These are phyloP conservation scores for Cajanus cajan DNA, from an alignment of 306 rosid species.

Conservation along the genomic window DNA sequence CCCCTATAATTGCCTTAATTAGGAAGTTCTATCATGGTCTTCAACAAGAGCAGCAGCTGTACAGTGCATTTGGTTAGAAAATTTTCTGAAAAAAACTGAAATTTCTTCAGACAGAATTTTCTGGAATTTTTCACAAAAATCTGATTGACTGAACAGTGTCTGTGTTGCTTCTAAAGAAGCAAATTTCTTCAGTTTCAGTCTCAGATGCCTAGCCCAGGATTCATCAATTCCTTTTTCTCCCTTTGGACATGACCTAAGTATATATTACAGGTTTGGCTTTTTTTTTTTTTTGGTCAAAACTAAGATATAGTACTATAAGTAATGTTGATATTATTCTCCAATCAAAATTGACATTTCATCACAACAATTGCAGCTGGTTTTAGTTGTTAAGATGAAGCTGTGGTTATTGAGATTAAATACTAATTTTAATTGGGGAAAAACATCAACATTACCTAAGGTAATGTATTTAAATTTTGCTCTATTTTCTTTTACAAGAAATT, in stretches of 20 bases:
- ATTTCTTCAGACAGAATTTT: background rate
- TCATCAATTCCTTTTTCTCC: background rate
- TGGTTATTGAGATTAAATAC: background rate
- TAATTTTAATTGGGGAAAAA: background rate
- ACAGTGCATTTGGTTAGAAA: background rate
- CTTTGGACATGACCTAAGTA: background rate
- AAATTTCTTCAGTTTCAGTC: background rate
- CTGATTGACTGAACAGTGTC: background rate
- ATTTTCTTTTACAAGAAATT: background rate
- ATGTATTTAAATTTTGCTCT: background rate
- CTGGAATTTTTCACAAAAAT: background rate
- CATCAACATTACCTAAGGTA: background rate
- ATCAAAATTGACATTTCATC: background rate
- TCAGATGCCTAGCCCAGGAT: background rate
- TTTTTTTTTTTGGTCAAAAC: background rate
- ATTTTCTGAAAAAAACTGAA: background rate
- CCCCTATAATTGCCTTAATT: background rate
- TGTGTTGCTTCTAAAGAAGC: slow-evolving; percentile 1
- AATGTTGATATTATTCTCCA: background rate
- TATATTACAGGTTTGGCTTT: background rate
- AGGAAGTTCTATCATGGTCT: background rate
- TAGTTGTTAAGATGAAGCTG: background rate
- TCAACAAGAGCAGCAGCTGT: slow-evolving; percentile 4
- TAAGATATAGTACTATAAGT: background rate
- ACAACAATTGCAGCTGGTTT: no score